Conservation (phyloP, 768 basidiomycete species). For the Collybia mongolica region DNA sequence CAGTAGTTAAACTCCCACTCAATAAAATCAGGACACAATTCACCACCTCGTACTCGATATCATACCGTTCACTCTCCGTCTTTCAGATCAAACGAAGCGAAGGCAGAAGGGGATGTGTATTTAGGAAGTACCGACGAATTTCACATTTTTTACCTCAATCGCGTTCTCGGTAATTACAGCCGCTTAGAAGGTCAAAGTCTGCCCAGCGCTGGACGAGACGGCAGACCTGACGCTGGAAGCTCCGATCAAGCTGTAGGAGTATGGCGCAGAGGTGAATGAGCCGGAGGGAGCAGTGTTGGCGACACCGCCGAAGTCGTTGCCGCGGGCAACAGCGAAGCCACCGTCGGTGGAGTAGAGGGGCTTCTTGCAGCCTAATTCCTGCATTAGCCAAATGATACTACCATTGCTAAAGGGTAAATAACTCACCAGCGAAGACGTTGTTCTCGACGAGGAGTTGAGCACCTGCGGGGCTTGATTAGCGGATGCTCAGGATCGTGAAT, state of each 20-base stretch:
- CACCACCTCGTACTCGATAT: too few relatives aligned
- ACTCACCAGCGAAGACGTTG: slow-evolving; percentile 41
- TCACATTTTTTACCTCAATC: too few relatives aligned
- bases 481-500: background rate
- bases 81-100: too few relatives aligned
- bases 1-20: background rate
- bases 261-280: slow-evolving; percentile 31
- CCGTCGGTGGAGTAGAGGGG: slow-evolving; percentile 39
- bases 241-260: slow-evolving; percentile 29
- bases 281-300: slow-evolving; percentile 29
- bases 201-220: slow-evolving; percentile 27
- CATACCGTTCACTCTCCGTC: too few relatives aligned
- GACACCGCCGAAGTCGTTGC: slow-evolving; percentile 32
- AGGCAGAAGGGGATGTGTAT: too few relatives aligned
- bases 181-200: slow-evolving; percentile 23
- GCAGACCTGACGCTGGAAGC: slow-evolving; percentile 23
- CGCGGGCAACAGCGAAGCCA: slow-evolving; percentile 38
- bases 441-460: slow-evolving; percentile 47
- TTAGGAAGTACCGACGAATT: too few relatives aligned
- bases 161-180: too few relatives aligned
- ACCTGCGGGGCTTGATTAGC: slow-evolving; percentile 17
- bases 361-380: slow-evolving; percentile 27
- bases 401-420: background rate
- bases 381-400: background rate
- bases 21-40: too few relatives aligned